These are phyloP conservation scores for Jimgerdemannia flammicorona DNA, from an alignment of 192 early-diverging fungal species.

Conservation along the genomic window DNA sequence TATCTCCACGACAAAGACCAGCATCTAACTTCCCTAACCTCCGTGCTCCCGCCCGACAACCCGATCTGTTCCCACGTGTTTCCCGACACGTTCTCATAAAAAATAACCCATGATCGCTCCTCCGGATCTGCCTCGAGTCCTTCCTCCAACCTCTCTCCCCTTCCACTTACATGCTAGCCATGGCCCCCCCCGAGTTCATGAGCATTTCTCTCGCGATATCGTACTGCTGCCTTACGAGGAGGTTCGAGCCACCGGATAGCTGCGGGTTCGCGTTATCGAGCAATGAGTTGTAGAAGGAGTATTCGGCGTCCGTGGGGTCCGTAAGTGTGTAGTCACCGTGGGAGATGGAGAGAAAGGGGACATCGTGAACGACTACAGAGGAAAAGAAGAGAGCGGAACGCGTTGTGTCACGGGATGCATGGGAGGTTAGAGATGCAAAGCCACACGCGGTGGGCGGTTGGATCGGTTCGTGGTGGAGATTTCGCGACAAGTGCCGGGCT, in stretches of 20 bases:
- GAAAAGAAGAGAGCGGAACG: neutral
- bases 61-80: neutral
- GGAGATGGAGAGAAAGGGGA: neutral
- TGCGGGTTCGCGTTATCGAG: neutral
- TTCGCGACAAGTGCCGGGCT: too few relatives aligned
- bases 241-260: neutral
- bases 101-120: too few relatives aligned
- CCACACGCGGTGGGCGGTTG: neutral
- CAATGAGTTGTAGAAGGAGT: neutral
- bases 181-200: neutral
- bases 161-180: neutral
- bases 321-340: neutral
- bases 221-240: neutral
- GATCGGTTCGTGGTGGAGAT: neutral
- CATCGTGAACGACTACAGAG: neutral
- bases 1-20: too few relatives aligned
- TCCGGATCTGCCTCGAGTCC: too few relatives aligned
- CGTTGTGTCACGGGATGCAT: neutral
- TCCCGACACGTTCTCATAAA: too few relatives aligned
- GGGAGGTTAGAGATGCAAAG: neutral
- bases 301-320: neutral
- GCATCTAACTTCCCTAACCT: too few relatives aligned
- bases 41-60: neutral
- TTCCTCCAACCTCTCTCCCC: too few relatives aligned
- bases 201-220: neutral